phyloP scores from a whole-genome alignment of 2,329 filamentous ascomycete genomes.

The Penicillium sclerotigenum region DNA sequence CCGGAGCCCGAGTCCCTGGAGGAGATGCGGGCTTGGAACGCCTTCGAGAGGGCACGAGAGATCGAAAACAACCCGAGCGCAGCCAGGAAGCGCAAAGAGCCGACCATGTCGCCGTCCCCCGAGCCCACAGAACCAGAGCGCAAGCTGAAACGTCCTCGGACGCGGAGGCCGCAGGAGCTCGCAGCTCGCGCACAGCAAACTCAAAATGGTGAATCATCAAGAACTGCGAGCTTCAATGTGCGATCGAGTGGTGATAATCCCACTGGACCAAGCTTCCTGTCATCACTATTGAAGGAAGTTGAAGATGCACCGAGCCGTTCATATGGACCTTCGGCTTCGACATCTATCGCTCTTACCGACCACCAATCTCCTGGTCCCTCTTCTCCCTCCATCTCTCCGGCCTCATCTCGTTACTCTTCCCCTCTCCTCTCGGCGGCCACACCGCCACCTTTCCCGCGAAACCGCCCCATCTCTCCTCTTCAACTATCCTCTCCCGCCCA shows the following conservation, averaged over 20 bases:
- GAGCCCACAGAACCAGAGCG: constrained; percentile 68
- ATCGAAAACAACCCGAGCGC: constrained; percentile 52
- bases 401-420: constrained; percentile 41
- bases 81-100: constrained; percentile 51
- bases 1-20: constrained; percentile 71
- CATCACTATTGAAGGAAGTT: constrained; percentile 83
- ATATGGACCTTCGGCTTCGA: constrained; percentile 31
- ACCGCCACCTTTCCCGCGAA: constrained; percentile 36
- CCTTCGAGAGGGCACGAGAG: constrained; percentile 79
- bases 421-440: constrained; percentile 40
- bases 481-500: constrained; percentile 34
- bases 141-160: constrained; percentile 82
- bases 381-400: constrained; percentile 43
- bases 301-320: constrained; percentile 53
- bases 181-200: constrained; percentile 46
- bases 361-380: constrained; percentile 40
- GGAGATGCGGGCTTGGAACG: constrained; percentile 83
- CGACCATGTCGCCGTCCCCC: constrained; percentile 74
- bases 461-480: constrained; percentile 36
- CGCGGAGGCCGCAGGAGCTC: constrained; percentile 61
- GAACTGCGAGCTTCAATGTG: constrained; percentile 31
- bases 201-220: constrained; percentile 42
- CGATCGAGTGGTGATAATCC: constrained; percentile 37
- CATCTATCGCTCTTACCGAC: constrained; percentile 39
- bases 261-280: constrained; percentile 73